These are phyloP conservation scores for Trichocomaceae sp. DNA, from an alignment of 2,329 filamentous ascomycete genomes.

Conservation along the genomic window DNA sequence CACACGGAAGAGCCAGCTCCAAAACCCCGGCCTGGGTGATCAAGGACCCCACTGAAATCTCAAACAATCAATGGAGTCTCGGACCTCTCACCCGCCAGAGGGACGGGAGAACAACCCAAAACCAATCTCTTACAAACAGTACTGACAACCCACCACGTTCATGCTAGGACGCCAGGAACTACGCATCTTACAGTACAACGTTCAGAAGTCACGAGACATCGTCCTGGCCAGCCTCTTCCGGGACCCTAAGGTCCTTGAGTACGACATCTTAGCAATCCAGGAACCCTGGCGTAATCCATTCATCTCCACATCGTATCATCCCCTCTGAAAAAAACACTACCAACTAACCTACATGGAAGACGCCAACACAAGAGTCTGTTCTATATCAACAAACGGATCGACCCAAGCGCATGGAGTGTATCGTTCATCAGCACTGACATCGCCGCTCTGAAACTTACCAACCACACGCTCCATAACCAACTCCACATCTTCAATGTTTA, in stretches of 20 bases:
- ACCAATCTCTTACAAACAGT: too few species aligned
- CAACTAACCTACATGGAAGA: too few species aligned
- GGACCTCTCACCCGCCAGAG: too few species aligned
- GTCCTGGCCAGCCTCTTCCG: conserved; percentile 20
- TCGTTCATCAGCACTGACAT: background rate
- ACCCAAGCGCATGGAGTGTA: background rate
- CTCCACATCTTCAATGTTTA: background rate
- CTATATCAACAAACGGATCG: background rate
- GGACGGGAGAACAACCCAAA: too few species aligned
- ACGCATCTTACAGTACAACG: conserved; percentile 22
- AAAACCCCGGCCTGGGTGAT: too few species aligned
- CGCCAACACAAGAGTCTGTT: conserved; percentile 3
- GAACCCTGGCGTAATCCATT: conserved; percentile 21
- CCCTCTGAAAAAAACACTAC: conserved; percentile 20
- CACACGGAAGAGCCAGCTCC: too few species aligned
- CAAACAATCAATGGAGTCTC: too few species aligned
- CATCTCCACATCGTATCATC: too few species aligned
- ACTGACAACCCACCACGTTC: too few species aligned
- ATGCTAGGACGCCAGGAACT: too few species aligned
- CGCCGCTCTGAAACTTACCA: background rate
- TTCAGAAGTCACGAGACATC: conserved; percentile 18
- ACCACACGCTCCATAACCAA: background rate
- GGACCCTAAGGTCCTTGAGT: conserved; percentile 14
- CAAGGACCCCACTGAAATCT: too few species aligned
- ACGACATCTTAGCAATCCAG: conserved; percentile 21